Conservation (phyloP, 2,329 filamentous ascomycete genomes). For the Pseudopithomyces maydicus region DNA sequence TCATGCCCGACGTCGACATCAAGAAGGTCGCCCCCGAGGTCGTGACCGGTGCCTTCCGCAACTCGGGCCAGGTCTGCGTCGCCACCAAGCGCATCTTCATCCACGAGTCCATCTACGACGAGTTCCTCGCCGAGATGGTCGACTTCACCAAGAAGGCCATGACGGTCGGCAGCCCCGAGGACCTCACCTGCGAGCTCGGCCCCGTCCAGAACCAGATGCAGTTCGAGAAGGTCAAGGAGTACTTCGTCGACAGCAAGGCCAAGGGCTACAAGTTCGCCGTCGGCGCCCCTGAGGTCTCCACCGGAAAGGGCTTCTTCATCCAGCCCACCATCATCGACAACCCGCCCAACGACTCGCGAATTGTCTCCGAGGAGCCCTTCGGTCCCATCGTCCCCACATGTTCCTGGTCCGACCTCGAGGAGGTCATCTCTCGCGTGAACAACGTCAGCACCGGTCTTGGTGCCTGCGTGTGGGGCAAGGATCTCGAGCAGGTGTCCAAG, state of each 20-base stretch:
- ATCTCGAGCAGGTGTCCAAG: constrained; percentile 52
- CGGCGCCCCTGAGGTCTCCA: constrained; percentile 46
- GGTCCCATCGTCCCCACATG: constrained; percentile 69
- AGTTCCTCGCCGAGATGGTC: constrained; percentile 48
- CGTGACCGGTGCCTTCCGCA: constrained; percentile 59
- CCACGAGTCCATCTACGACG: constrained; percentile 45
- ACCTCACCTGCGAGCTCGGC: constrained; percentile 57
- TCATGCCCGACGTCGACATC: constrained; percentile 63
- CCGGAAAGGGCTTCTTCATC: constrained; percentile 61
- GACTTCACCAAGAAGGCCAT: constrained; percentile 53
- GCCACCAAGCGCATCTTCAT: constrained; percentile 46
- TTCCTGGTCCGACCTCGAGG: constrained; percentile 63
- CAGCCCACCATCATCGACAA: constrained; percentile 65
- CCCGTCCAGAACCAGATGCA: constrained; percentile 71
- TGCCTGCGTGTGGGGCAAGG: constrained; percentile 55
- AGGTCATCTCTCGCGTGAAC: constrained; percentile 56
- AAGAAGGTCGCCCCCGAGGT: constrained; percentile 55
- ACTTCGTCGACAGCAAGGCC: constrained; percentile 61
- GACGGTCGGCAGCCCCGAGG: constrained; percentile 44
- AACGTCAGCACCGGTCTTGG: constrained; percentile 57
- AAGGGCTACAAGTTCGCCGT: constrained; percentile 61
- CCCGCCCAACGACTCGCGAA: constrained; percentile 60
- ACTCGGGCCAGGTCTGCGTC: constrained; percentile 58
- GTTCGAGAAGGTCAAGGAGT: constrained; percentile 62
- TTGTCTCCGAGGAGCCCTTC: constrained; percentile 67